Percentiles rank a stretch among this genome's conserved stretches.
phyloP scores from a whole-genome alignment of 2,329 filamentous ascomycete genomes.

The Spiromastix sp. region DNA sequence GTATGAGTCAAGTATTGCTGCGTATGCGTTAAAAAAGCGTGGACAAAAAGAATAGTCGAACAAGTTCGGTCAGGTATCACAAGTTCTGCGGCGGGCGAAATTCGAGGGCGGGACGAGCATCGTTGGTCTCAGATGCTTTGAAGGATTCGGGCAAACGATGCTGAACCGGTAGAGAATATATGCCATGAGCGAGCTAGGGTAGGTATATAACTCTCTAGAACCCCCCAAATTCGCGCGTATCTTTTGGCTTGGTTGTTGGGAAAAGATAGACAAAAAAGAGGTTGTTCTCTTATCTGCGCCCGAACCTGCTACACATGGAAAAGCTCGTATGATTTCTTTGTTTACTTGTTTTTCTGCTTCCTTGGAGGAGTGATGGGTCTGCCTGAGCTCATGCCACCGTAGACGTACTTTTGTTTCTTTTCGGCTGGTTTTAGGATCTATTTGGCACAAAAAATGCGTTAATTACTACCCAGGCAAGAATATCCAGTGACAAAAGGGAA shows the following conservation, averaged over 20 bases:
- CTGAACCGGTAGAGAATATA: too few relatives aligned
- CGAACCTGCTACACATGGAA: conserved; percentile 76
- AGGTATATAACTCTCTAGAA: too few relatives aligned
- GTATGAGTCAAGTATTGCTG: neutral
- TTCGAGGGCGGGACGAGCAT: too few relatives aligned
- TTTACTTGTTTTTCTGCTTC: conserved; percentile 60
- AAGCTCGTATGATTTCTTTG: conserved; percentile 60
- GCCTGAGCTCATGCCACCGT: conserved; percentile 60
- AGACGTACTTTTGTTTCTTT: conserved; percentile 99
- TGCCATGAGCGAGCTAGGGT: too few relatives aligned
- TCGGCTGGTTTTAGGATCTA: conserved; percentile 98
- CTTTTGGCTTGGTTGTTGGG: too few relatives aligned
- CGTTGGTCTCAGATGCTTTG: too few relatives aligned
- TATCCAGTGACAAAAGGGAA: neutral
- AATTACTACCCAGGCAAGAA: conserved; percentile 5
- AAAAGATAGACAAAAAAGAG: too few relatives aligned
- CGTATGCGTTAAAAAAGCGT: conserved; percentile 11
- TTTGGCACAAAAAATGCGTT: conserved; percentile 10
- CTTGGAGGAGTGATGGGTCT: conserved; percentile 60
- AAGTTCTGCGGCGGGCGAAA: too few relatives aligned
- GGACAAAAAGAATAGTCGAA: conserved; percentile 14
- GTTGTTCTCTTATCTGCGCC: conserved; percentile 93
- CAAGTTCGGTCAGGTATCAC: too few relatives aligned
- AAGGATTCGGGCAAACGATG: too few relatives aligned
- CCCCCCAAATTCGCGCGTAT: too few relatives aligned